These are phyloP conservation scores for Penicillium brasilianum DNA, from an alignment of 2,329 filamentous ascomycete genomes.

Conservation along the genomic window DNA sequence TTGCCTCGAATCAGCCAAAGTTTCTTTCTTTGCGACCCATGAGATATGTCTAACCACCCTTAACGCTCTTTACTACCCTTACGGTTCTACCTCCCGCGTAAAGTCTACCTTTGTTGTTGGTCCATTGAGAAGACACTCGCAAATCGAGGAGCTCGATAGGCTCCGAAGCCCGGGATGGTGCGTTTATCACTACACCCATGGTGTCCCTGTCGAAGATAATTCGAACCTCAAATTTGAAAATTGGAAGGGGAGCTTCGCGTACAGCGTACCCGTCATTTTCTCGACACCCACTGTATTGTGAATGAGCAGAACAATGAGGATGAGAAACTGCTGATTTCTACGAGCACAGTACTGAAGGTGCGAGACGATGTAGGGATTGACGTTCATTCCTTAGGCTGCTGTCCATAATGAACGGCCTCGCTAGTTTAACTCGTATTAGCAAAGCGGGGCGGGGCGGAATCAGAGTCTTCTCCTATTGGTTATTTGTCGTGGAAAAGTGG, in stretches of 20 bases:
- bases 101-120: background rate
- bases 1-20: background rate
- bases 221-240: background rate
- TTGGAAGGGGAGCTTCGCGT: background rate
- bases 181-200: background rate
- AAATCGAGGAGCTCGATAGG: background rate
- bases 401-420: constrained; percentile 1
- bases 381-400: background rate
- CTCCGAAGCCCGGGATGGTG: background rate
- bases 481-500: constrained; percentile 11
- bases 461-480: constrained; percentile 2
- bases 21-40: background rate
- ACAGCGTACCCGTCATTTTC: background rate
- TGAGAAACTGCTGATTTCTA: no score
- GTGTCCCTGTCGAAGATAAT: background rate
- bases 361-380: constrained; percentile 4
- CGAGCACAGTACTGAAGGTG: constrained; percentile 1
- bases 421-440: constrained; percentile 4
- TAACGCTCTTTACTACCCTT: background rate
- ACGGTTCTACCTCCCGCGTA: background rate
- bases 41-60: background rate
- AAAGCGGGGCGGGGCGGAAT: background rate
- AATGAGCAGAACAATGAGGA: background rate
- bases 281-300: background rate
- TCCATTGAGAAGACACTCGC: background rate